Conservation (phyloP, 805 yeast species). For the Saccharomyces eubayanus region DNA sequence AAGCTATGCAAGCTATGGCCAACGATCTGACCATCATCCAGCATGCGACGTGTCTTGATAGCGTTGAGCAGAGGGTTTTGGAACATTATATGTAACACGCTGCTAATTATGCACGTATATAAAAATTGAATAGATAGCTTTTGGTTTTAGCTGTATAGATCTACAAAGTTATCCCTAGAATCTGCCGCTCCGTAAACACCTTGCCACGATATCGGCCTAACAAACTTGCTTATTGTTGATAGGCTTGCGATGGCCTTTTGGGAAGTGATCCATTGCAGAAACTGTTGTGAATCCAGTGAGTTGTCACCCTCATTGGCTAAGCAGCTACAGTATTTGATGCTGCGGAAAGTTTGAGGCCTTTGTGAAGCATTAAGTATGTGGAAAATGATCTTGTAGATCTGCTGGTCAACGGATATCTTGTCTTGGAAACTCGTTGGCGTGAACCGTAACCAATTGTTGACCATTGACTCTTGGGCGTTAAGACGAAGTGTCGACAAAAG, state of each 20-base stretch:
- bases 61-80: conserved; percentile 53
- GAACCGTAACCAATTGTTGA: conserved; percentile 14
- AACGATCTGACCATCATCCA: conserved; percentile 61
- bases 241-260: conserved; percentile 21
- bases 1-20: conserved; percentile 58
- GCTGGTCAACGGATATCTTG: conserved; percentile 24
- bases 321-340: conserved; percentile 39
- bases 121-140: not conserved
- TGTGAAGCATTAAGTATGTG: conserved; percentile 19
- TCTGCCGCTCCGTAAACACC: conserved; percentile 61
- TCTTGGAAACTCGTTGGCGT: conserved; percentile 19
- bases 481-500: not conserved
- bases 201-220: conserved; percentile 69
- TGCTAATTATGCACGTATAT: not conserved
- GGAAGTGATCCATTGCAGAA: conserved; percentile 14
- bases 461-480: not conserved
- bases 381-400: conserved; percentile 22
- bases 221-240: conserved; percentile 29
- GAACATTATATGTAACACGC: conserved; percentile 8
- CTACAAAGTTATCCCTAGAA: not conserved
- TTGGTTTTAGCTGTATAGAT: not conserved
- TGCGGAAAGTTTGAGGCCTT: conserved; percentile 7
- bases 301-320: conserved; percentile 90
- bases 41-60: conserved; percentile 48
- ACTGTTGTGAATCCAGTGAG: conserved; percentile 49